phyloP scores from a whole-genome alignment of 768 basidiomycete genomes.

The Suillus fuscotomentosus region DNA sequence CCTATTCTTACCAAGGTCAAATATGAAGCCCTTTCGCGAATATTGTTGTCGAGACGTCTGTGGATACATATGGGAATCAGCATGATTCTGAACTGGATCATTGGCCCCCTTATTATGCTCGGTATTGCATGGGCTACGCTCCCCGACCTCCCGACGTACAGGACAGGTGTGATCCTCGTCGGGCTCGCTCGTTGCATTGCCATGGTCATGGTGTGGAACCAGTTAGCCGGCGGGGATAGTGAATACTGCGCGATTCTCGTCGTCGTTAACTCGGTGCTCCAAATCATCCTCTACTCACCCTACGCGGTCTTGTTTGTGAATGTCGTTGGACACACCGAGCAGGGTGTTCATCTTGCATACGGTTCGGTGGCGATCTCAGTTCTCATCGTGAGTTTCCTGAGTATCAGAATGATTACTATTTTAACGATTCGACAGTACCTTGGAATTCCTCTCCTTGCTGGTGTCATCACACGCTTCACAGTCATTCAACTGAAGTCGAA shows the following conservation, averaged over 20 bases:
- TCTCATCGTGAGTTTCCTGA: constrained; percentile 55
- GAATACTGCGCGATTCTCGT: constrained; percentile 82
- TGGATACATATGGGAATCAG: constrained; percentile 73
- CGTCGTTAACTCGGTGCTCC: constrained; percentile 75
- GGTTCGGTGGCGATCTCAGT: constrained; percentile 63
- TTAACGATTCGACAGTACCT: constrained; percentile 52
- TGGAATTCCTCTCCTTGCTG: constrained; percentile 76
- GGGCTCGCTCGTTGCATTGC: constrained; percentile 47
- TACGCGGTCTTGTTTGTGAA: constrained; percentile 74
- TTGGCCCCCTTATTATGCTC: constrained; percentile 84
- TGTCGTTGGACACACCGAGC: constrained; percentile 49
- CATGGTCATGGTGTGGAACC: constrained; percentile 84
- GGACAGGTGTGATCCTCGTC: constrained; percentile 80
- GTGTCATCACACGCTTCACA: constrained; percentile 63
- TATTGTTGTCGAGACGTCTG: constrained; percentile 51
- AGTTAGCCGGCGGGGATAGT: constrained; percentile 63
- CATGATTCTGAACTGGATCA: constrained; percentile 73
- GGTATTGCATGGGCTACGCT: constrained; percentile 82
- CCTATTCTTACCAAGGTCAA: constrained; percentile 75
- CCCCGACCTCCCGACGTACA: constrained; percentile 72
- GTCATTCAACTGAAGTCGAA: constrained; percentile 47
- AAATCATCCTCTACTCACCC: constrained; percentile 70
- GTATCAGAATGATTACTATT: neutral
- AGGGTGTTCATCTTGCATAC: constrained; percentile 51
- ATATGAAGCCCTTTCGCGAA: constrained; percentile 63